These are phyloP conservation scores for Cytospora paraplurivora DNA, from an alignment of 2,329 filamentous ascomycete species.

Conservation along the genomic window DNA sequence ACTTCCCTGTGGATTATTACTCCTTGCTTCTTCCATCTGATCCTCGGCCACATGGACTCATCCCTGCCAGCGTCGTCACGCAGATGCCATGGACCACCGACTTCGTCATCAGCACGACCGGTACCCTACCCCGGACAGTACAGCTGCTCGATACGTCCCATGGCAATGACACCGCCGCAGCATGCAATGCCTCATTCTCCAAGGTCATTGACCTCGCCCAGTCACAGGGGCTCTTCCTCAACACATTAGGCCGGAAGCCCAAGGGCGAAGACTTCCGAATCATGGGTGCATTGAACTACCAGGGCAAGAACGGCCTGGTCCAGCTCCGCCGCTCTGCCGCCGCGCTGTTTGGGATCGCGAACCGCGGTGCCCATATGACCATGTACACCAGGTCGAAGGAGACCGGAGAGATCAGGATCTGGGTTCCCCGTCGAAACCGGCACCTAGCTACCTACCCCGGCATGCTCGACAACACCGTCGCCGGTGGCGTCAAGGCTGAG, in stretches of 20 bases:
- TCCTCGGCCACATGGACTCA: slow-evolving; percentile 51
- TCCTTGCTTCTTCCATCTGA: slow-evolving; percentile 49
- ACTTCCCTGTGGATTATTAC: slow-evolving; percentile 37
- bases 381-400: slow-evolving; percentile 53
- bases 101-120: slow-evolving; percentile 37
- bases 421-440: slow-evolving; percentile 65
- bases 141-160: slow-evolving; percentile 36
- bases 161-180: slow-evolving; percentile 33
- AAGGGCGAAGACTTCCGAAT: slow-evolving; percentile 42
- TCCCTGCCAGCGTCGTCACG: slow-evolving; percentile 48
- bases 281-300: slow-evolving; percentile 33
- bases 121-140: slow-evolving; percentile 37
- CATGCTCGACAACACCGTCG: slow-evolving; percentile 75
- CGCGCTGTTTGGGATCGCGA: slow-evolving; percentile 63
- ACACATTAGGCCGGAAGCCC: slow-evolving; percentile 33
- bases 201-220: slow-evolving; percentile 43
- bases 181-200: slow-evolving; percentile 44
- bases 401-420: slow-evolving; percentile 55
- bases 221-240: slow-evolving; percentile 41
- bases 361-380: slow-evolving; percentile 64
- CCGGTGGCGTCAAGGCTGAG: slow-evolving; percentile 67
- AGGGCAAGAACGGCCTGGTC: slow-evolving; percentile 28
- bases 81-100: slow-evolving; percentile 49
- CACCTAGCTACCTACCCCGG: slow-evolving; percentile 70
- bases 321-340: slow-evolving; percentile 48